Evolutionary conservation across 1,284 basidiomycete species (phyloP).

Genomic region (Meripilus lineatus): DNA sequence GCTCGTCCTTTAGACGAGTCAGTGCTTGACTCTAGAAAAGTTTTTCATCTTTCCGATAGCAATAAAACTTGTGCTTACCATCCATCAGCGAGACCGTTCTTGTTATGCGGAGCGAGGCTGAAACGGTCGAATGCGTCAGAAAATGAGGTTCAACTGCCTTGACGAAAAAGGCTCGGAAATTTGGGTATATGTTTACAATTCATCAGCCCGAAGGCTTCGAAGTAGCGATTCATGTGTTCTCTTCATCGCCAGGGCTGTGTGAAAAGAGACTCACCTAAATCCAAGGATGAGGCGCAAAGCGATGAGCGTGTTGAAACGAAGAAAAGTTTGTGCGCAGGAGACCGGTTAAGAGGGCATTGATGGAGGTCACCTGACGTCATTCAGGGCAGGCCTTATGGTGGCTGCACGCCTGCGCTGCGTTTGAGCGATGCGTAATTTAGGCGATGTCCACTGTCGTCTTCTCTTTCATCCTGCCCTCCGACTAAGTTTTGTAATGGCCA

Average conservation of each 20-base stretch:
- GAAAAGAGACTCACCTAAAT: constrained; percentile 30
- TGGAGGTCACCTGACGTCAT: constrained; percentile 22
- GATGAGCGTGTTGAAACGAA: constrained; percentile 8
- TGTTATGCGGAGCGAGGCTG: not conserved
- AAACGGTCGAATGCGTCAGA: constrained; percentile 10
- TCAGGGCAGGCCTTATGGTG: constrained; percentile 37
- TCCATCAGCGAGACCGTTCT: too few species aligned
- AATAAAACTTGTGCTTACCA: constrained; percentile 35
- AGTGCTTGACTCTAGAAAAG: constrained; percentile 87
- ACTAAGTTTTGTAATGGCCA: constrained; percentile 63
- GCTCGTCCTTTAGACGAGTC: constrained; percentile 66
- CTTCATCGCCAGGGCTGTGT: constrained; percentile 42
- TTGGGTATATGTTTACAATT: constrained; percentile 74
- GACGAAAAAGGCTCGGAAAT: constrained; percentile 61
- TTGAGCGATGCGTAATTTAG: too few species aligned
- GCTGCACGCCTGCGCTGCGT: too few species aligned
- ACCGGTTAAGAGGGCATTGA: constrained; percentile 21
- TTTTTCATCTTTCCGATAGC: constrained; percentile 50
- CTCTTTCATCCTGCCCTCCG: constrained; percentile 4
- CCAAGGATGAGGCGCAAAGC: constrained; percentile 8
- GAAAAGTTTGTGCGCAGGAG: constrained; percentile 9
- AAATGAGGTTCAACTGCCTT: constrained; percentile 3
- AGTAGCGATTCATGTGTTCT: constrained; percentile 79
- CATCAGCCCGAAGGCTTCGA: constrained; percentile 67
- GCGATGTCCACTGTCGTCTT: constrained; percentile 21